phyloP scores from a whole-genome alignment of 139 green algal genomes.

The Chlamydomonas sp. region DNA sequence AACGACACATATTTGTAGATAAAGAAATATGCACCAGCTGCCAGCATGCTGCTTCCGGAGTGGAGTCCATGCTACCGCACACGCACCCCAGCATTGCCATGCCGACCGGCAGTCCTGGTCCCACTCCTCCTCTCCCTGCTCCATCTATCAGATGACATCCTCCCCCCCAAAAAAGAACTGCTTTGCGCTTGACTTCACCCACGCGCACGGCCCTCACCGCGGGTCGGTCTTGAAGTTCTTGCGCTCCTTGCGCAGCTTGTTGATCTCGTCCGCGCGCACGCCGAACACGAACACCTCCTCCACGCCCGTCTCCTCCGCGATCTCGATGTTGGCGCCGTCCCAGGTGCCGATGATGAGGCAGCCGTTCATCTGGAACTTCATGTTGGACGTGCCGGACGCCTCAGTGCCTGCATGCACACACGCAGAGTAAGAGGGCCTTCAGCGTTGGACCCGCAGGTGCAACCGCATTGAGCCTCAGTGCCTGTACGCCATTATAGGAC shows the following conservation, averaged over 20 bases:
- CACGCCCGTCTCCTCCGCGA: conserved; percentile 86
- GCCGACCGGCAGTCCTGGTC: background rate
- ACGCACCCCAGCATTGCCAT: background rate
- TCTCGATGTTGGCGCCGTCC: conserved; percentile 99
- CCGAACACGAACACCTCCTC: conserved; percentile 91
- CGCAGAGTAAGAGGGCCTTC: background rate
- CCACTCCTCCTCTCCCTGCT: background rate
- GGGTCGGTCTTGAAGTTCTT: conserved; percentile 86
- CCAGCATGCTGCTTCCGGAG: too few relatives aligned
- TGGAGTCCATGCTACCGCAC: too few relatives aligned
- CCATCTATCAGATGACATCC: background rate
- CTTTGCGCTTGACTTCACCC: too few relatives aligned
- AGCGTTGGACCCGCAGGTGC: too few relatives aligned
- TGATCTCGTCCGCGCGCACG: conserved; percentile 70
- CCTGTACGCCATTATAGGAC: too few relatives aligned
- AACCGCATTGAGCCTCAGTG: too few relatives aligned
- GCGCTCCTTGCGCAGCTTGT: conserved; percentile 83
- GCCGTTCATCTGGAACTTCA: conserved; percentile 99
- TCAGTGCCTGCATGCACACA: conserved; percentile 81
- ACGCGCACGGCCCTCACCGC: conserved; percentile 37
- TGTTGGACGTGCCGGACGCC: conserved; percentile 97
- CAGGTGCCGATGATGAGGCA: conserved; percentile 67
- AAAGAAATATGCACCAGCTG: too few relatives aligned
- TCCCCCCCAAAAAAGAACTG: too few relatives aligned
- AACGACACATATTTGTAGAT: background rate